Conservation (phyloP, 2,329 filamentous ascomycete species). For the Domatiomyces globalis region DNA sequence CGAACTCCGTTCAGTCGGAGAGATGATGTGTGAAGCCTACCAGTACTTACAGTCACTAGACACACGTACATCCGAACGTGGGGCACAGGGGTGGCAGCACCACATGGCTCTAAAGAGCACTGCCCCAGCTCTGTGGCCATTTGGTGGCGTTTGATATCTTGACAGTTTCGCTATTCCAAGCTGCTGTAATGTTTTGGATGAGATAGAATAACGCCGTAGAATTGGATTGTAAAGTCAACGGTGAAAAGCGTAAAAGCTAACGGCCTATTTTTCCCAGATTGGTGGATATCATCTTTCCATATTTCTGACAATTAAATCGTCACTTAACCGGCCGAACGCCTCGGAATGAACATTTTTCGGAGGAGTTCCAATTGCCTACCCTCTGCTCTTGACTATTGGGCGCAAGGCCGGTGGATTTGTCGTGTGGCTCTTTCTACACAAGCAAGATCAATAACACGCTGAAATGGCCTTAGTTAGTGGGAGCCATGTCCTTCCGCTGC, state of each 20-base stretch:
- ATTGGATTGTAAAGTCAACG: not conserved
- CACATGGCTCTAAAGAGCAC: not conserved
- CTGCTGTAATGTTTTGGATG: not conserved
- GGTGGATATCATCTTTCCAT: not conserved
- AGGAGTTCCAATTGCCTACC: not conserved
- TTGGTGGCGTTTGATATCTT: not conserved
- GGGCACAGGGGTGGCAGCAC: not conserved
- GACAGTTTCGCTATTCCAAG: not conserved
- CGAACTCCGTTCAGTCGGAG: not conserved
- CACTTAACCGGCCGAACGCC: not conserved
- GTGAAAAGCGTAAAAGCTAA: not conserved
- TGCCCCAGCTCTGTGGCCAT: not conserved
- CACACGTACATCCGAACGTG: not conserved
- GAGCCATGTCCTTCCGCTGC: too few relatives aligned
- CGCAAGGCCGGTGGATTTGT: not conserved
- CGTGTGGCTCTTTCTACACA: not conserved
- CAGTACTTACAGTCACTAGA: not conserved
- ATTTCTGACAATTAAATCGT: not conserved
- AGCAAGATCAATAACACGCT: not conserved
- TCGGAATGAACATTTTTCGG: not conserved
- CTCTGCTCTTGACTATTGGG: not conserved
- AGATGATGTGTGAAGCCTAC: not conserved
- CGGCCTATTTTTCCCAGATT: not conserved
- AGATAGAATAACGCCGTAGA: not conserved
- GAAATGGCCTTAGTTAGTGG: not conserved